These are phyloP conservation scores for Panaeolus cyanescens DNA, from an alignment of 768 basidiomycete genomes.

Conservation along the genomic window DNA sequence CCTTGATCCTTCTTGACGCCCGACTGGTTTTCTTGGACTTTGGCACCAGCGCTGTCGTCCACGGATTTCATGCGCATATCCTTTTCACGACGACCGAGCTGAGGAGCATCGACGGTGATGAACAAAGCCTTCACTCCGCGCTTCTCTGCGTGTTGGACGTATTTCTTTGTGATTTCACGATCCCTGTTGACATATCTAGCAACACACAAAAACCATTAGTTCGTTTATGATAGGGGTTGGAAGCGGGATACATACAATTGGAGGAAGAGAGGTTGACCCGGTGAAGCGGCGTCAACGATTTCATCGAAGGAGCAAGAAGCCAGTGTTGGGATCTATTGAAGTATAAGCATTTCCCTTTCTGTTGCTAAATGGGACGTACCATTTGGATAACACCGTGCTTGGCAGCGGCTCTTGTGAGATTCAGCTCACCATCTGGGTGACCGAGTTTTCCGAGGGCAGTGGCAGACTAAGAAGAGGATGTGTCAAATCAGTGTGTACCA, in stretches of 20 bases:
- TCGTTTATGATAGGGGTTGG: background rate
- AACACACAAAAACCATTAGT: background rate
- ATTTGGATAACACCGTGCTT: constrained; percentile 59
- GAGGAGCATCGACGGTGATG: constrained; percentile 97
- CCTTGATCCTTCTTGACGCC: constrained; percentile 85
- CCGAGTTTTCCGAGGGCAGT: constrained; percentile 93
- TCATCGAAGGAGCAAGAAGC: constrained; percentile 97
- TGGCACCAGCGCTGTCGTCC: constrained; percentile 69
- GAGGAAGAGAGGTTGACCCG: constrained; percentile 81
- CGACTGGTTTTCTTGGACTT: constrained; percentile 49
- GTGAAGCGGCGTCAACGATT: constrained; percentile 79
- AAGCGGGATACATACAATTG: constrained; percentile 59
- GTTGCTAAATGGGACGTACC: constrained; percentile 25
- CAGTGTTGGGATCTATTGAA: constrained; percentile 79
- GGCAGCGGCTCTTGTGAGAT: constrained; percentile 85
- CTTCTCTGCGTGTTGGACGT: constrained; percentile 88
- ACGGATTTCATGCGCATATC: constrained; percentile 97
- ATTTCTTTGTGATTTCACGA: constrained; percentile 77
- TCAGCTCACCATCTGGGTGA: constrained; percentile 93
- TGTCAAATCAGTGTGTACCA: background rate
- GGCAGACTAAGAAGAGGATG: constrained; percentile 43
- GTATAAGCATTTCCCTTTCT: constrained; percentile 22
- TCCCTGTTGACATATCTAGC: constrained; percentile 90
- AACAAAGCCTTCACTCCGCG: constrained; percentile 93
- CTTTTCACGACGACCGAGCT: constrained; percentile 93